Evolutionary conservation across 768 basidiomycete species (phyloP).

Genomic region (Rhizopogon vinicolor): DNA sequence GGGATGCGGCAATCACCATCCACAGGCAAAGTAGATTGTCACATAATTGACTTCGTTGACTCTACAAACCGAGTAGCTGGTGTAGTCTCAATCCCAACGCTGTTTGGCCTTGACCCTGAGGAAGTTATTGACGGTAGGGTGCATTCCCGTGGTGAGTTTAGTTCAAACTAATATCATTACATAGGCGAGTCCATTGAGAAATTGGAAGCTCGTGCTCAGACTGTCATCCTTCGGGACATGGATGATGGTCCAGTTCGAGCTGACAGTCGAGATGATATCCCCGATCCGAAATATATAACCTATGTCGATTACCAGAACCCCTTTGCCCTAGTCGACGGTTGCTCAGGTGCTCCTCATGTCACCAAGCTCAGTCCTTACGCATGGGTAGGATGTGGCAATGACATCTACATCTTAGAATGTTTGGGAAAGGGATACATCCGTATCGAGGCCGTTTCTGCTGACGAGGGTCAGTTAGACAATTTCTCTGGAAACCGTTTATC

Average conservation of each 20-base stretch:
- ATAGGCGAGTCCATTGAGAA: constrained; percentile 50
- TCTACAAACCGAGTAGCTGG: constrained; percentile 63
- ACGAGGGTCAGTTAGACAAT: constrained; percentile 26
- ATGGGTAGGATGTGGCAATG: constrained; percentile 78
- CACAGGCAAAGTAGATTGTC: constrained; percentile 81
- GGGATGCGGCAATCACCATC: constrained; percentile 83
- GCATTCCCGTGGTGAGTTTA: neutral
- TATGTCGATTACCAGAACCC: constrained; percentile 79
- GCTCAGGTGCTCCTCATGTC: constrained; percentile 53
- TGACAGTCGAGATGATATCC: constrained; percentile 33
- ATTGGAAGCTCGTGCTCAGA: constrained; percentile 38
- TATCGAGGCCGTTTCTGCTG: constrained; percentile 42
- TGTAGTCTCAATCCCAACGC: constrained; percentile 71
- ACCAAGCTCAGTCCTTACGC: constrained; percentile 50
- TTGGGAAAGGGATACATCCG: constrained; percentile 67
- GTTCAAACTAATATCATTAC: neutral
- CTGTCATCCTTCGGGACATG: constrained; percentile 5
- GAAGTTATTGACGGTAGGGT: constrained; percentile 55
- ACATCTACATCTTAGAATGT: constrained; percentile 70
- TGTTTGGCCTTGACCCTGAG: constrained; percentile 81
- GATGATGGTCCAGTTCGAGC: constrained; percentile 1
- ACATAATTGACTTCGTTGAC: constrained; percentile 90
- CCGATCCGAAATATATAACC: constrained; percentile 57
- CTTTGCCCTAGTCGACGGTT: constrained; percentile 48
- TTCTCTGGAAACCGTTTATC: neutral